Percentiles rank a stretch among this genome's conserved stretches.
These are phyloP conservation scores for Spatholobus suberectus DNA, from an alignment of 306 rosid genomes.

Conservation along the genomic window DNA sequence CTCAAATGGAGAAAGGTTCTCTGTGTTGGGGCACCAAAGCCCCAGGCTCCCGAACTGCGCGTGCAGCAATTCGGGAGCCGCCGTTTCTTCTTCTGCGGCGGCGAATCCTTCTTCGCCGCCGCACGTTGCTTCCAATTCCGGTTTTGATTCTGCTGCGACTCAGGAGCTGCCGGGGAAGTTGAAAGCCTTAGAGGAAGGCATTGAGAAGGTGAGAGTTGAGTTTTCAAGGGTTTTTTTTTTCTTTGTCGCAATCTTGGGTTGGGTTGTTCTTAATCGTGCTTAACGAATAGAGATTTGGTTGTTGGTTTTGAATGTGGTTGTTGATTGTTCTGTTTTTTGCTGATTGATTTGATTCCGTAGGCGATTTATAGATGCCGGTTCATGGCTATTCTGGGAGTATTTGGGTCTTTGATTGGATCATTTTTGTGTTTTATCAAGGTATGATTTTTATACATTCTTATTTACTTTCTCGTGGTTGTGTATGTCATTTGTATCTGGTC, in stretches of 20 bases:
- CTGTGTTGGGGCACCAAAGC: conserved; percentile 24
- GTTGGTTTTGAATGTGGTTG: background rate
- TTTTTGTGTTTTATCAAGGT: conserved; percentile 86
- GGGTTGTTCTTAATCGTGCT: too few relatives aligned
- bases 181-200: conserved; percentile 57
- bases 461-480: conserved; percentile 12
- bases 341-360: conserved; percentile 49
- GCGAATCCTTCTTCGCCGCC: conserved; percentile 43
- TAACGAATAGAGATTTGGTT: too few relatives aligned
- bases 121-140: conserved; percentile 38
- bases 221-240: background rate
- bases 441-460: conserved; percentile 11
- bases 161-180: conserved; percentile 28
- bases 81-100: conserved; percentile 51
- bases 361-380: conserved; percentile 78
- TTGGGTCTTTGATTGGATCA: conserved; percentile 88
- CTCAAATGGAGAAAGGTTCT: conserved; percentile 41
- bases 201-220: conserved; percentile 60
- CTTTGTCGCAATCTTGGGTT: background rate
- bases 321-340: background rate
- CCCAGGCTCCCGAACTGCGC: conserved; percentile 38
- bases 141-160: conserved; percentile 35
- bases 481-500: background rate
- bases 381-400: conserved; percentile 75
- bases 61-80: conserved; percentile 46